phyloP scores from a whole-genome alignment of 805 yeast genomes.

The Yarrowia sp. region DNA sequence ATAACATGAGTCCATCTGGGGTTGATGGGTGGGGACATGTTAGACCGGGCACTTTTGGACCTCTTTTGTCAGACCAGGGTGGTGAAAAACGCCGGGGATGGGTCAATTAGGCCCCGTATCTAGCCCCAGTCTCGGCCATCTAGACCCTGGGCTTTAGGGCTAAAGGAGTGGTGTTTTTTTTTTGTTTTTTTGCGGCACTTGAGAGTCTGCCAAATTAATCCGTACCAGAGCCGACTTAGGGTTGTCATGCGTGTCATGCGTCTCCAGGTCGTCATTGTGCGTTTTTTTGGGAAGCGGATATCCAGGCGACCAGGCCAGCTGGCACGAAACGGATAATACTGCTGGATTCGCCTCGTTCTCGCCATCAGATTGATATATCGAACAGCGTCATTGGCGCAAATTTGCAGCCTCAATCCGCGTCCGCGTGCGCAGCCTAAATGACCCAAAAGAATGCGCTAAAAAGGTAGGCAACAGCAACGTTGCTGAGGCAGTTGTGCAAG shows the following conservation, averaged over 20 bases:
- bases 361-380: neutral
- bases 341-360: neutral
- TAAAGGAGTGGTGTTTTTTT: neutral
- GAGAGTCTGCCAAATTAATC: neutral
- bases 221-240: neutral
- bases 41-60: too few species aligned
- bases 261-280: slow-evolving; percentile 7
- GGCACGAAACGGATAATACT: neutral
- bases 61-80: too few species aligned
- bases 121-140: too few species aligned
- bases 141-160: neutral
- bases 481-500: neutral
- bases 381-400: neutral
- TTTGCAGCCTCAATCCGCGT: neutral
- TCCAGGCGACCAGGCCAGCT: neutral
- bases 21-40: too few species aligned
- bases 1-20: too few species aligned
- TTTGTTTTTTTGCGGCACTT: neutral
- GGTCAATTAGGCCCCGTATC: too few species aligned
- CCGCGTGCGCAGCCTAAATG: neutral
- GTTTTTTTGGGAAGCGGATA: neutral
- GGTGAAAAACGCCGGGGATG: too few species aligned
- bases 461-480: slow-evolving; percentile 11
- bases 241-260: neutral
- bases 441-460: slow-evolving; percentile 1